phyloP scores from a whole-genome alignment of 495 filamentous ascomycete species.

The Apodospora peruviana region DNA sequence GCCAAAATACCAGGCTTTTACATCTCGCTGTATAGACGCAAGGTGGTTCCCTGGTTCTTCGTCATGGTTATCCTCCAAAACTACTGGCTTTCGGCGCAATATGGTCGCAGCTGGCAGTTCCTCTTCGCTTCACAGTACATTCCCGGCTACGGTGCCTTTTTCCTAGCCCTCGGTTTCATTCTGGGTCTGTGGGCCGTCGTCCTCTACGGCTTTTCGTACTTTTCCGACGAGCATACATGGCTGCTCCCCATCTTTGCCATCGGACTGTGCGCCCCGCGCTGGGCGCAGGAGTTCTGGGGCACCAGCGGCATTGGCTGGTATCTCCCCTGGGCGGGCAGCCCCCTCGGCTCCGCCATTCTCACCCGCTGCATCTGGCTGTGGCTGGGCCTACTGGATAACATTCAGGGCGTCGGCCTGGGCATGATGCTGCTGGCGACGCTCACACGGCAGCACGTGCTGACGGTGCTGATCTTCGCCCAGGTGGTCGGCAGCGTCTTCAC shows the following conservation, averaged over 20 bases:
- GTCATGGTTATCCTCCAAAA: slow-evolving; percentile 61
- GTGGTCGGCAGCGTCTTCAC: slow-evolving; percentile 51
- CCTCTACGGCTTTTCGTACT: slow-evolving; percentile 41
- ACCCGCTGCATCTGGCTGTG: slow-evolving; percentile 58
- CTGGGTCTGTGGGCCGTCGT: slow-evolving; percentile 48
- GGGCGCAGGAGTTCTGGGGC: slow-evolving; percentile 63
- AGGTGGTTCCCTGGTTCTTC: slow-evolving; percentile 58
- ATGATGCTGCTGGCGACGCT: slow-evolving; percentile 61
- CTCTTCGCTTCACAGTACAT: slow-evolving; percentile 50
- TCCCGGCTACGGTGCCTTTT: slow-evolving; percentile 45
- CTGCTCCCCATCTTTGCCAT: slow-evolving; percentile 63
- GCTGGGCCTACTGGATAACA: slow-evolving; percentile 57
- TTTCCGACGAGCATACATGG: slow-evolving; percentile 55
- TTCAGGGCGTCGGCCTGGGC: slow-evolving; percentile 58
- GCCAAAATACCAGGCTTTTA: slow-evolving; percentile 61
- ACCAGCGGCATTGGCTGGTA: slow-evolving; percentile 52
- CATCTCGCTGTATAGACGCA: slow-evolving; percentile 49
- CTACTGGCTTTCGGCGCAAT: slow-evolving; percentile 57
- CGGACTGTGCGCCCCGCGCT: slow-evolving; percentile 57
- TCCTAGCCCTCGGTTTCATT: slow-evolving; percentile 56
- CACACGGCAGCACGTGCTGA: slow-evolving; percentile 54
- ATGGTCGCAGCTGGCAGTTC: slow-evolving; percentile 59
- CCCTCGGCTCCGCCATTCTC: slow-evolving; percentile 45
- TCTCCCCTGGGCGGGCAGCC: slow-evolving; percentile 52
- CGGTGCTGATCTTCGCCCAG: slow-evolving; percentile 51